These are phyloP conservation scores for Hypoxylon perforatum DNA, from an alignment of 495 filamentous ascomycete genomes.

Conservation along the genomic window DNA sequence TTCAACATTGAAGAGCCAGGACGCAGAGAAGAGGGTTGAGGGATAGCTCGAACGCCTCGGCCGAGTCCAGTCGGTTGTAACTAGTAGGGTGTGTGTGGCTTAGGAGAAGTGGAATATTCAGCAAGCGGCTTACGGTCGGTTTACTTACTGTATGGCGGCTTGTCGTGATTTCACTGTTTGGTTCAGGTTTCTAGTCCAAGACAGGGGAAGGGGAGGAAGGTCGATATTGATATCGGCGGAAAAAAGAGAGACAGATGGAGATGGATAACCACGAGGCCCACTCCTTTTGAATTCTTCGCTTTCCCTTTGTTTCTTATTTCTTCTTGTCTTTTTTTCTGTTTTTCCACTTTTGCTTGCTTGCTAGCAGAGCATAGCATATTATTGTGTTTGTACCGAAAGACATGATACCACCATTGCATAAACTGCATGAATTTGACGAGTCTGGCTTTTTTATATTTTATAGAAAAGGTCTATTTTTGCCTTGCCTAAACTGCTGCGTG, in stretches of 20 bases:
- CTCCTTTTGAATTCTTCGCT: constrained; percentile 13
- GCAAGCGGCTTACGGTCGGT: neutral
- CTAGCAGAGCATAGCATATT: constrained; percentile 21
- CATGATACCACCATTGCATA: constrained; percentile 58
- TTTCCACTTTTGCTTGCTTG: constrained; percentile 45
- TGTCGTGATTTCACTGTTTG: too few species aligned
- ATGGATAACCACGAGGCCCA: constrained; percentile 6
- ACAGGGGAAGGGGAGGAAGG: too few species aligned
- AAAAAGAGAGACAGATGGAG: neutral
- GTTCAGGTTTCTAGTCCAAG: too few species aligned
- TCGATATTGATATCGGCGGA: neutral
- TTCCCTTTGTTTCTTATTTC: constrained; percentile 39
- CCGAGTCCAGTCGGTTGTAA: neutral
- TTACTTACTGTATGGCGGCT: neutral
- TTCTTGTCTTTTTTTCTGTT: too few species aligned
- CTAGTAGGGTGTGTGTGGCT: neutral
- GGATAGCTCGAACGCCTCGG: neutral
- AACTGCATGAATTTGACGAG: constrained; percentile 48
- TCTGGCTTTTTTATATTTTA: neutral
- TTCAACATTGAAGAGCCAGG: too few species aligned
- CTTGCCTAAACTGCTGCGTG: too few species aligned
- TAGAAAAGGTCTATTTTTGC: neutral
- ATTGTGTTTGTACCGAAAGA: constrained; percentile 50
- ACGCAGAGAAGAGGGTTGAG: constrained; percentile 25
- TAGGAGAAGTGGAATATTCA: neutral